Base-by-base conservation (phyloP, 192 early-diverging fungal genomes). In the Coemansia sp. region DNA sequence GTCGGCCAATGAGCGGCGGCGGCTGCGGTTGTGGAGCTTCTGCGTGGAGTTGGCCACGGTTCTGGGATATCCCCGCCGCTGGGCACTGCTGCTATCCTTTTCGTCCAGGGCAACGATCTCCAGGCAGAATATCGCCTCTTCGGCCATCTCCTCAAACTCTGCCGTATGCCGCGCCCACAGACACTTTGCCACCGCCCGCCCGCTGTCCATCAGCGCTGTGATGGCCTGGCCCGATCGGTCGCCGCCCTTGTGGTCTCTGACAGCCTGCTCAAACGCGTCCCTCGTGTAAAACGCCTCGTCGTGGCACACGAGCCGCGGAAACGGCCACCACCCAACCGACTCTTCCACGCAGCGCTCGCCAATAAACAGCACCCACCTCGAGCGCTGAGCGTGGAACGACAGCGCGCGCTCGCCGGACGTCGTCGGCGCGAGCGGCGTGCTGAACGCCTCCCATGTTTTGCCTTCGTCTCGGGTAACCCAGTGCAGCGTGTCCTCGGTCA, bases 81-180 rank as follows among this genome's bases (percentile, higher is more conserved):
- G n/a, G n/a, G n/a, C n/a, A n/a, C n/a, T n/a, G n/a, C n/a, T n/a
- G n/a, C 21, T 27, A 11, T 12, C 71, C 9, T 44, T 48, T 10
- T 60, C 33, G 50, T 72, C 67, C 43, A 58, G 73, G 4, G 59
- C 8, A 1, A 60, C 69, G 19, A 69, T 62, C 54, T 88, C 81
- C 31, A 88, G 61, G 56, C 94, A 95, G 55, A 91, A 86, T 32
- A 95, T 83, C 30, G 83, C 79, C 14, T 90, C 83, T 14, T 78
- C 81, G 3, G 89, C 80, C 28, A 87, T 82, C 12, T 80, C 81
- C 57, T 83, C 63, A 64, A 91, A 88, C 44, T 82, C 66, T 19
- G 65, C 55, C 9, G 84, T 87, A 12, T 87, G 86, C 5, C 75
- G 64, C 19, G 84, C 85, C 90, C 90, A 95, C 33, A 86, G 64